Conservation (phyloP, 306 rosid genomes). For the Alnus rubra region DNA sequence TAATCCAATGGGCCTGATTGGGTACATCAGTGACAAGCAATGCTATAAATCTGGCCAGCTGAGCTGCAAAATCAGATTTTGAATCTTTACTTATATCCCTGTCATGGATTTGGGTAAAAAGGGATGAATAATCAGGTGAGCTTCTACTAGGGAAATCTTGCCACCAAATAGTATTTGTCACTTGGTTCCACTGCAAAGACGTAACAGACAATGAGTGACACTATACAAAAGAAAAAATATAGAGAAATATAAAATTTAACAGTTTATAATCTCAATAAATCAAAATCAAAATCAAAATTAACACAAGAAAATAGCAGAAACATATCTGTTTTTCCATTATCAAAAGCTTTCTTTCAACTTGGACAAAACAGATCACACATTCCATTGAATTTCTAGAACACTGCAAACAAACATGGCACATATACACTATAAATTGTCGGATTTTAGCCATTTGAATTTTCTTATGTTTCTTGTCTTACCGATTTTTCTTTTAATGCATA, state of each 20-base stretch:
- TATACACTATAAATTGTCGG: neutral
- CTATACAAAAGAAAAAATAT: neutral
- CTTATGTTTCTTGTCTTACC: neutral
- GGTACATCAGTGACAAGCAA: conserved; percentile 69
- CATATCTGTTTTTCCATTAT: neutral
- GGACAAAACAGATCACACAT: neutral
- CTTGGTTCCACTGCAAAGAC: conserved; percentile 61
- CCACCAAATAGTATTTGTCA: conserved; percentile 91
- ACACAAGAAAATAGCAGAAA: neutral
- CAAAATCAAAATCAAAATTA: neutral
- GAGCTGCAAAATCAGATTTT: conserved; percentile 68
- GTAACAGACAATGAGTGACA: conserved; percentile 23
- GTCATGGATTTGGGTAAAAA: conserved; percentile 48
- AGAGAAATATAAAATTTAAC: neutral
- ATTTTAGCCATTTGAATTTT: neutral
- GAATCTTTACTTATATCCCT: conserved; percentile 34
- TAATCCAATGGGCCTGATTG: conserved; percentile 69
- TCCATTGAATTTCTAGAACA: neutral
- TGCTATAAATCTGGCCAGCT: conserved; percentile 86
- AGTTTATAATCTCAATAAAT: neutral
- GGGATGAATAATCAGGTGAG: conserved; percentile 52
- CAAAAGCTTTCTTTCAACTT: conserved; percentile 3
- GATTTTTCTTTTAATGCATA: neutral
- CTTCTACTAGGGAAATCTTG: conserved; percentile 69
- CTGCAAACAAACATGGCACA: neutral